A percentile compares a stretch with the other conserved stretches of the same genome.
Conservation (phyloP, 768 basidiomycete genomes). For the Suillus alpinus region DNA sequence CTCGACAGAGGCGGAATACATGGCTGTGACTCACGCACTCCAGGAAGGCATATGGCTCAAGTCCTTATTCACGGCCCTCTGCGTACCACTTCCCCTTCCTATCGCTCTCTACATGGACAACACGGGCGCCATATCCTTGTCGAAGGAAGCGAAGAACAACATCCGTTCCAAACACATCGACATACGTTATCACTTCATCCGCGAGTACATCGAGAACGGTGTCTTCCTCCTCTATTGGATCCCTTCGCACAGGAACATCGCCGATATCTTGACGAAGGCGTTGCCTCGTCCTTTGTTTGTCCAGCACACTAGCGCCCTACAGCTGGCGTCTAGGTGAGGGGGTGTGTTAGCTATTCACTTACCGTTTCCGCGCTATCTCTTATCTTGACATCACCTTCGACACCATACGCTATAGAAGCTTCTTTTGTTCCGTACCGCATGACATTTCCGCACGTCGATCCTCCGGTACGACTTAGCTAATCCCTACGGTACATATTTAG, state of each 20-base stretch:
- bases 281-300: conserved; percentile 12
- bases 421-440: background rate
- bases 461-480: background rate
- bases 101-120: background rate
- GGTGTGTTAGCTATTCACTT: background rate
- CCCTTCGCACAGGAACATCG: background rate
- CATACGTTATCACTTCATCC: background rate
- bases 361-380: background rate
- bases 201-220: too few relatives aligned
- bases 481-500: background rate
- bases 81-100: background rate
- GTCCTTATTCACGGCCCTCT: too few relatives aligned
- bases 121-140: background rate
- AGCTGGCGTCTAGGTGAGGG: background rate
- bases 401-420: background rate
- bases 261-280: conserved; percentile 4
- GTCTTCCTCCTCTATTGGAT: background rate
- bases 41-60: background rate
- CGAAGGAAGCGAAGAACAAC: background rate
- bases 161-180: background rate
- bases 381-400: background rate
- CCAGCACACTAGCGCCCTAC: background rate
- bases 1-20: conserved; percentile 27
- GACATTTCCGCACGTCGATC: background rate
- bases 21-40: conserved; percentile 7